Conservation (phyloP, 176 grass and related monocot genomes). For the Lolium multiflorum region DNA sequence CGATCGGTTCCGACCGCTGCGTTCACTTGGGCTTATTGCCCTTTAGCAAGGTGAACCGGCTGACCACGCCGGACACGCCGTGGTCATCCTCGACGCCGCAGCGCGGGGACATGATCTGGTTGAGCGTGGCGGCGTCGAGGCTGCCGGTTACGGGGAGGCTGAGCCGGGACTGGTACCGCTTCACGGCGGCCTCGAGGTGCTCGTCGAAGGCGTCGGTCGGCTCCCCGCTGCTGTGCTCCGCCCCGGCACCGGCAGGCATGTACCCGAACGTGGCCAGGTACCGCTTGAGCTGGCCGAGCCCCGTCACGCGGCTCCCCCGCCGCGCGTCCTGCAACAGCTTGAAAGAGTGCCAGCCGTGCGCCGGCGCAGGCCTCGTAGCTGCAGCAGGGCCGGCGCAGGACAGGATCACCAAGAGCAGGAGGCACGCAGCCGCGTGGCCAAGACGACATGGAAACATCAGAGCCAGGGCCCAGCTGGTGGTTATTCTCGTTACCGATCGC, state of each 20-base stretch:
- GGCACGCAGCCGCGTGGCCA: constrained; percentile 2
- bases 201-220: constrained; percentile 74
- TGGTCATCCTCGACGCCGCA: constrained; percentile 71
- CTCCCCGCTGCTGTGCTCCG: background rate
- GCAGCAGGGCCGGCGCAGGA: background rate
- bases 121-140: constrained; percentile 70
- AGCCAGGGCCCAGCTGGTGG: constrained; percentile 14
- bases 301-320: constrained; percentile 58
- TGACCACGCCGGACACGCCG: constrained; percentile 32
- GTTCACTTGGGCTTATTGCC: constrained; percentile 62
- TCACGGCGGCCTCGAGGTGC: constrained; percentile 65
- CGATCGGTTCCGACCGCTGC: constrained; percentile 52
- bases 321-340: constrained; percentile 60
- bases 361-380: background rate
- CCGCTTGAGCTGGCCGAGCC: constrained; percentile 65
- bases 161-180: constrained; percentile 66
- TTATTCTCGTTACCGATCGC: constrained; percentile 57
- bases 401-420: constrained; percentile 5
- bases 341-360: constrained; percentile 61
- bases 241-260: constrained; percentile 17
- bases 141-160: constrained; percentile 67
- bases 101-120: constrained; percentile 72
- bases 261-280: constrained; percentile 88
- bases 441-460: constrained; percentile 55
- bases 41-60: constrained; percentile 75